Evolutionary conservation across 306 rosid genomes (phyloP), one percentile per base, ranked within the genome.

Genomic region (Cajanus cajan): DNA sequence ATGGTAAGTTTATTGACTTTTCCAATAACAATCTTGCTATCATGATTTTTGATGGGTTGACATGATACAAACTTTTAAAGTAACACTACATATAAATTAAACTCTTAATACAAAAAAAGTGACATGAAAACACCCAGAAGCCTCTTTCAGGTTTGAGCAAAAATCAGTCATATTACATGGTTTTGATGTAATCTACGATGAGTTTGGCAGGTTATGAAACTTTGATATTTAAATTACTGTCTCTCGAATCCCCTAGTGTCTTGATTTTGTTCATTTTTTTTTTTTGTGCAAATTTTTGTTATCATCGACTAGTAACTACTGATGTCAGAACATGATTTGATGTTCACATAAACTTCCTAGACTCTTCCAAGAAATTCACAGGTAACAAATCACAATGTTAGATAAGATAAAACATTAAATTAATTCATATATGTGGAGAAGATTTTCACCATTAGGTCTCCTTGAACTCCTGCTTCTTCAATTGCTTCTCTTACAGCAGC

Each of bases 391-490:
- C 59, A 59, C 15, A 6, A 66, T 52, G 40, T 22, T 39, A 45
- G 4, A 71, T 28, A 67, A 36, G 62, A 4, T 50, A 64, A 67
- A 50, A 55, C 0, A 7, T 48, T 13, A 9, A 40, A 51, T 41
- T 15, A 28, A 74, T 41, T 61, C 52, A 71, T 33, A 45, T 37
- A 33, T 11, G 34, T 33, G 54, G 41, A 73, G 10, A 66, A 59
- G 50, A 22, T 24, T 59, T 74, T 86, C 31, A 90, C 94, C 90
- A 86, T 62, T 81, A 90, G 58, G 51, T 88, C 90, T 64, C 94
- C 92, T 36, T 88, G 88, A 81, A 90, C 92, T 44, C 94, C 94
- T 5, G 92, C 94, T 81, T 90, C 94, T 85, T 90, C 94, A 44
- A 90, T 81, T 62, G 94, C 94, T 86, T 90, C 94, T 50, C 94